Evolutionary conservation across 768 basidiomycete species (phyloP), one percentile per base, ranked within the genome.

Genomic region (Gloeostereum incarnatum): DNA sequence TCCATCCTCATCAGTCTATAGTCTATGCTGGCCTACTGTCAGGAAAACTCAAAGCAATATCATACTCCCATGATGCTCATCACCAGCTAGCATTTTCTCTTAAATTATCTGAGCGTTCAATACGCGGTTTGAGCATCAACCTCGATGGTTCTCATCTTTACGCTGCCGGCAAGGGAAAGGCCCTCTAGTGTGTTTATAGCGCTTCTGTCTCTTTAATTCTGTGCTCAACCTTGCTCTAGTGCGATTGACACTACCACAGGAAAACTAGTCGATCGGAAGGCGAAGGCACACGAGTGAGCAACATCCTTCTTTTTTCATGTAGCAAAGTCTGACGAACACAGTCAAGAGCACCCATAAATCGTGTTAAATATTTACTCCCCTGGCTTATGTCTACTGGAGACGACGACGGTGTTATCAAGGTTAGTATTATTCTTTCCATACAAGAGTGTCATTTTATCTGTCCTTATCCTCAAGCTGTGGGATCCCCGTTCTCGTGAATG

Each of bases 341-440:
- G 35, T 50, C 40, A 55, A 92, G 88, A 39, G 73, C 78, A 18
- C 74, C 92, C 6, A 83, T 97, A 45, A 96, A 94, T 54, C 85
- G 92, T 42, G 73, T 96, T 24, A 80, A 79, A 48, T 66, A 68
- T 46, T 58, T 89, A 30, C 70, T 75, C 47, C 74, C 81, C 4
- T 75, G 84, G 56, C 59, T 90, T 40, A 56, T 94, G 11, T 76
- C 78, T 14, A 90, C 87, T 5, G 93, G 93, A 13, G 93, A 96
- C 55, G 93, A 97, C 53, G 90, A 93, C 38, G 93, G 93, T 23
- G 78, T 91, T 17, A 78, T 97, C 56, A 94, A 94, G 72, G 90
- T 87, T 36, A 36, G 65, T 46, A 20, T 44, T 27, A n/a, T 33
- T 33, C 16, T 19, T 40, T 31, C 38, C 14, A 10, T 24, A 36